These are phyloP conservation scores for Sclerotinia spermophila DNA, from an alignment of 2,329 filamentous ascomycete genomes.

Conservation along the genomic window DNA sequence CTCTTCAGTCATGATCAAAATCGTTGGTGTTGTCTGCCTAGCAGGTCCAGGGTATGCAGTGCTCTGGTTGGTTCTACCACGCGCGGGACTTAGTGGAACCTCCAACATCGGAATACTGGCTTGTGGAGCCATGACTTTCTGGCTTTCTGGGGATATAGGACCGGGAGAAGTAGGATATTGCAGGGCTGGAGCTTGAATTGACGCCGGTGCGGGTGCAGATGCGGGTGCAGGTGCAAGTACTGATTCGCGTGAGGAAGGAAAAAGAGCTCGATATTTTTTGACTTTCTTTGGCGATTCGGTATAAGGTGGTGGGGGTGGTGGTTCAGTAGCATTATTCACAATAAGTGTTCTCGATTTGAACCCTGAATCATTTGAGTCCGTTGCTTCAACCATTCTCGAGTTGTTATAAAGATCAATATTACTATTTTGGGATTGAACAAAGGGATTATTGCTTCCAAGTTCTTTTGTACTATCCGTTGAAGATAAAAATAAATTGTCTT, in stretches of 20 bases:
- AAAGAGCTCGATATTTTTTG: conserved; percentile 52
- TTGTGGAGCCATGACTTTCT: conserved; percentile 59
- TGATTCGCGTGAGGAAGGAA: conserved; percentile 51
- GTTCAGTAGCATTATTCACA: conserved; percentile 8
- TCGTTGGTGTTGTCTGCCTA: conserved; percentile 22
- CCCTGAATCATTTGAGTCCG: neutral
- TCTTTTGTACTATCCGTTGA: conserved; percentile 21
- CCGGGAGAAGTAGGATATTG: conserved; percentile 56
- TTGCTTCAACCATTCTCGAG: neutral
- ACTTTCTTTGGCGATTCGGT: conserved; percentile 31
- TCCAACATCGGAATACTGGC: conserved; percentile 59
- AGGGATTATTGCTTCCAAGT: conserved; percentile 31
- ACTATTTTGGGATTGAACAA: conserved; percentile 24
- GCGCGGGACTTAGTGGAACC: conserved; percentile 50
- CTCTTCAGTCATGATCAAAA: conserved; percentile 20
- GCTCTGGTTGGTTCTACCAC: conserved; percentile 34
- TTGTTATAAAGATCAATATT: conserved; percentile 19
- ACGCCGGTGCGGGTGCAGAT: conserved; percentile 24
- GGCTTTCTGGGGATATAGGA: conserved; percentile 59
- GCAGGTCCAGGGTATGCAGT: conserved; percentile 33
- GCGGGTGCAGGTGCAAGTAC: conserved; percentile 45
- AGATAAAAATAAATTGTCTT: conserved; percentile 24
- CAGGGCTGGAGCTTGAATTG: conserved; percentile 36
- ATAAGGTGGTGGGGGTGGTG: conserved; percentile 34
- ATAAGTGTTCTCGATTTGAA: conserved; percentile 13